Evolutionary conservation across 2,329 filamentous ascomycete species (phyloP).

Genomic region (Cercospora canescens): DNA sequence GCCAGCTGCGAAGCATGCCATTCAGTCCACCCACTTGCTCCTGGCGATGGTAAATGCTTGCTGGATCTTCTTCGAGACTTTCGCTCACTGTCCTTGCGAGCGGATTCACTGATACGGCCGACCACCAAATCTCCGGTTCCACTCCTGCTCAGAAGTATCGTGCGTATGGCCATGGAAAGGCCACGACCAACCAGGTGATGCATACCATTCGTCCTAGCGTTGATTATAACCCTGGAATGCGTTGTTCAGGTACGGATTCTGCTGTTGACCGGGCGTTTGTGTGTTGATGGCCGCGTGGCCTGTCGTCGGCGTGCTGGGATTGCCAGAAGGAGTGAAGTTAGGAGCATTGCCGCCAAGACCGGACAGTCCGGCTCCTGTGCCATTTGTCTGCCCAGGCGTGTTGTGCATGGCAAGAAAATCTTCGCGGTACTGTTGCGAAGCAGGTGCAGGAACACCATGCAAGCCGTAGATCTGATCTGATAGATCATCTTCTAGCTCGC

Average conservation of each 20-base stretch:
- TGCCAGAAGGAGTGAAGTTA: constrained; percentile 23
- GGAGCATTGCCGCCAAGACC: constrained; percentile 18
- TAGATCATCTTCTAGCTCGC: constrained; percentile 72
- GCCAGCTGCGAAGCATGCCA: not conserved
- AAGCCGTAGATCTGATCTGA: constrained; percentile 95
- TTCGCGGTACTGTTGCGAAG: constrained; percentile 55
- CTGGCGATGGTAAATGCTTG: too few species aligned
- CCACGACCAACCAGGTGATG: not conserved
- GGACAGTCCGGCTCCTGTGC: constrained; percentile 18
- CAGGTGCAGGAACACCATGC: constrained; percentile 58
- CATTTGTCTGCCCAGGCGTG: constrained; percentile 34
- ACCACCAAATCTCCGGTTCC: not conserved
- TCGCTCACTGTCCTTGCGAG: too few species aligned
- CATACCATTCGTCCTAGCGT: not conserved
- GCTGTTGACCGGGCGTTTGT: constrained; percentile 21
- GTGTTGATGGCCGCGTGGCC: constrained; percentile 22
- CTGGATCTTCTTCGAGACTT: too few species aligned
- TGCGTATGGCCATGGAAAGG: not conserved
- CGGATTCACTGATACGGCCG: not conserved
- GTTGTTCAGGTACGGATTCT: constrained; percentile 6
- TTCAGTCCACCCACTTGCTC: not conserved
- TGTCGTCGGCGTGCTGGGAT: constrained; percentile 25
- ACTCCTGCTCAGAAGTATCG: not conserved
- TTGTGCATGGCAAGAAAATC: constrained; percentile 46
- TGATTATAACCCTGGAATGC: constrained; percentile 17